These are phyloP conservation scores for Diaporthe caulivora DNA, from an alignment of 2,329 filamentous ascomycete species.

Conservation along the genomic window DNA sequence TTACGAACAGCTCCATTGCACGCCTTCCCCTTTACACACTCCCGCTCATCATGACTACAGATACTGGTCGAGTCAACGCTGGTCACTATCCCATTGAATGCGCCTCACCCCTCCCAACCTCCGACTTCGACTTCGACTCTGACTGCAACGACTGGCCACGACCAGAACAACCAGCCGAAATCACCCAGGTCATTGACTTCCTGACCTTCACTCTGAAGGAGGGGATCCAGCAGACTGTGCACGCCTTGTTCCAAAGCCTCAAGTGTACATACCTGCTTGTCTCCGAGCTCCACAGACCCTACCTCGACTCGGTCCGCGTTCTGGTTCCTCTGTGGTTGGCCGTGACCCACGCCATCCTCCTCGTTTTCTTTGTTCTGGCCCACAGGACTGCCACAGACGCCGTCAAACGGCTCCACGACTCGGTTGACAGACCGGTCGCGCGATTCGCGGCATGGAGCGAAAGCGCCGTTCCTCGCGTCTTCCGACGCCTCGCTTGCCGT, in stretches of 20 bases:
- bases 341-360: slow-evolving; percentile 27
- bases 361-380: slow-evolving; percentile 22
- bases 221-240: slow-evolving; percentile 25
- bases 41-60: slow-evolving; percentile 34
- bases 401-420: not conserved
- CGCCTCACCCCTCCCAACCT: not conserved
- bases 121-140: not conserved
- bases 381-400: slow-evolving; percentile 3
- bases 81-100: not conserved
- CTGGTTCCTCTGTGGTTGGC: slow-evolving; percentile 33
- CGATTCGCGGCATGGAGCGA: slow-evolving; percentile 29
- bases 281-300: slow-evolving; percentile 32
- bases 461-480: slow-evolving; percentile 34
- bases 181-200: slow-evolving; percentile 43
- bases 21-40: not conserved
- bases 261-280: slow-evolving; percentile 37
- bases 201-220: slow-evolving; percentile 43
- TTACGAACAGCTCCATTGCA: not conserved
- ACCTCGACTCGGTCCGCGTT: slow-evolving; percentile 25
- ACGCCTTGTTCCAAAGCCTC: slow-evolving; percentile 13
- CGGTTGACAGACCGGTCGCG: not conserved
- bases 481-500: slow-evolving; percentile 35
- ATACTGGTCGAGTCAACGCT: not conserved
- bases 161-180: not conserved
- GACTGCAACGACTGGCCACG: not conserved